These are phyloP conservation scores for Furcasterigmium furcatum DNA, from an alignment of 2,329 filamentous ascomycete species.

Conservation along the genomic window DNA sequence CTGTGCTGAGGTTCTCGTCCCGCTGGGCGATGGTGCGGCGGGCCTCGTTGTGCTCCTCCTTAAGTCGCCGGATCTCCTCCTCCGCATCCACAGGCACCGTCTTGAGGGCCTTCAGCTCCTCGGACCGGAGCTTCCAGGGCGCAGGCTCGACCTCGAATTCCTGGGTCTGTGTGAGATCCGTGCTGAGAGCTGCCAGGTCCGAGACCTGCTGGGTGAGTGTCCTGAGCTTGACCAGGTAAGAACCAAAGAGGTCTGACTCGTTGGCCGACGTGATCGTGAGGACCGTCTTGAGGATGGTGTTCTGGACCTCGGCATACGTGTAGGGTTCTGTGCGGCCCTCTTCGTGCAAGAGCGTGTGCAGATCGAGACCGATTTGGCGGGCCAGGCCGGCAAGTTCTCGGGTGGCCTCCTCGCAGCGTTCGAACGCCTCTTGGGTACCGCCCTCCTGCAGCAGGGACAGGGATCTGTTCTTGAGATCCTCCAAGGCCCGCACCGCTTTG, in stretches of 20 bases:
- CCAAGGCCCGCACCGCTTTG: constrained; percentile 73
- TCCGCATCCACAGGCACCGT: constrained; percentile 78
- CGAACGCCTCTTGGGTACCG: constrained; percentile 61
- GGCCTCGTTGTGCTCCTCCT: constrained; percentile 76
- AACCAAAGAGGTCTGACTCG: constrained; percentile 68
- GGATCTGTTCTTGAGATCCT: constrained; percentile 73
- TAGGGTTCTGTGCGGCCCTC: constrained; percentile 68
- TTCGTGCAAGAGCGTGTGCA: constrained; percentile 66
- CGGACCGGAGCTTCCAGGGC: constrained; percentile 81
- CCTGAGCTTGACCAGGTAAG: constrained; percentile 65
- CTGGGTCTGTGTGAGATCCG: constrained; percentile 67
- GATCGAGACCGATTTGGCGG: constrained; percentile 61
- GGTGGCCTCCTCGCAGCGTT: constrained; percentile 63
- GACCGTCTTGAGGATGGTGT: constrained; percentile 56
- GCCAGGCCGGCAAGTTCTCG: constrained; percentile 64
- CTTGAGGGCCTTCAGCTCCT: constrained; percentile 80
- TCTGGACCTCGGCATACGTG: constrained; percentile 64
- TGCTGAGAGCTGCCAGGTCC: constrained; percentile 68
- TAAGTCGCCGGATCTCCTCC: constrained; percentile 77
- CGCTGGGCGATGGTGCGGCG: constrained; percentile 68
- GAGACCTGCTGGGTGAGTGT: constrained; percentile 60
- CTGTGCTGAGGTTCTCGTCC: constrained; percentile 81
- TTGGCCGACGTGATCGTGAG: constrained; percentile 46
- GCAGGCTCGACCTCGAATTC: constrained; percentile 75
- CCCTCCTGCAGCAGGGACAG: constrained; percentile 65